These are phyloP conservation scores for Wickerhamiella brachini DNA, from an alignment of 805 yeast species.

Conservation along the genomic window DNA sequence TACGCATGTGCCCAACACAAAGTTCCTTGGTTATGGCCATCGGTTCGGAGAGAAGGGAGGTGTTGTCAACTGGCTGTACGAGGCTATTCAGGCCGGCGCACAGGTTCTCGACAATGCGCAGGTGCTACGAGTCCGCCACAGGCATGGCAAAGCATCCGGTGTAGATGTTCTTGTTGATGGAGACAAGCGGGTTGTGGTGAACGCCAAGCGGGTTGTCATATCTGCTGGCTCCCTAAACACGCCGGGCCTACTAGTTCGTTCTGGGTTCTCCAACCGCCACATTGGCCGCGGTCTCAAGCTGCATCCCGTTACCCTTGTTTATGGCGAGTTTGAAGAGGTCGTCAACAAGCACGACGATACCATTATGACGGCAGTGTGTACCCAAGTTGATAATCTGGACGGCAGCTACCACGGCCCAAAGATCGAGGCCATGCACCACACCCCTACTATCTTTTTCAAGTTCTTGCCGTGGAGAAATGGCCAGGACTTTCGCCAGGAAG, in stretches of 20 bases:
- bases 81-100: constrained; percentile 34
- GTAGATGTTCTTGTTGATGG: constrained; percentile 28
- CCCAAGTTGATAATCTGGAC: constrained; percentile 36
- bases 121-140: constrained; percentile 29
- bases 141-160: constrained; percentile 33
- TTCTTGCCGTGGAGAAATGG: constrained; percentile 33
- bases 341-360: constrained; percentile 30
- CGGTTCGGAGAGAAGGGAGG: constrained; percentile 40
- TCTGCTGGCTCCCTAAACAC: constrained; percentile 38
- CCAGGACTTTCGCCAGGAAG: constrained; percentile 23
- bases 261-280: constrained; percentile 36
- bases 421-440: constrained; percentile 35
- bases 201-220: constrained; percentile 33
- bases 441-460: constrained; percentile 29
- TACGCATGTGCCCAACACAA: constrained; percentile 32
- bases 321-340: constrained; percentile 32
- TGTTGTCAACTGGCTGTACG: constrained; percentile 35
- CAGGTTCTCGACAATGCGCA: constrained; percentile 33
- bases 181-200: constrained; percentile 19
- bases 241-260: constrained; percentile 33
- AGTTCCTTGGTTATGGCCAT: constrained; percentile 37
- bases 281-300: constrained; percentile 39
- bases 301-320: constrained; percentile 33
- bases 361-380: constrained; percentile 37
- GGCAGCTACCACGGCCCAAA: constrained; percentile 41